Evolutionary conservation across 495 filamentous ascomycete species (phyloP).

Genomic region (Penicillium longicatenatum): DNA sequence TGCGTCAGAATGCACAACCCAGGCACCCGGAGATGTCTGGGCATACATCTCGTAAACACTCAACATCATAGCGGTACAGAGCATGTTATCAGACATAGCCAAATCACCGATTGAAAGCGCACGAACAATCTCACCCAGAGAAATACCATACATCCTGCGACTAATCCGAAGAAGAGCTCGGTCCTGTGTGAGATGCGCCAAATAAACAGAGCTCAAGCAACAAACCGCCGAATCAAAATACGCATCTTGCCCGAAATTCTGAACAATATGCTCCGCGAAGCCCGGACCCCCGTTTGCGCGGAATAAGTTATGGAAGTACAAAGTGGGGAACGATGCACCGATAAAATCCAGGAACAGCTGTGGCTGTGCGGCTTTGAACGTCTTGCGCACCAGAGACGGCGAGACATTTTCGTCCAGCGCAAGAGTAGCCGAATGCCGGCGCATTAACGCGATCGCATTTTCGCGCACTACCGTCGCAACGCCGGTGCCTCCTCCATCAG

Average conservation of each 20-base stretch:
- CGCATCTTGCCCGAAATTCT: slow-evolving; percentile 25
- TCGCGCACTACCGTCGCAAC: slow-evolving; percentile 28
- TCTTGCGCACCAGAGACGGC: slow-evolving; percentile 29
- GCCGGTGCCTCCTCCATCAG: slow-evolving; percentile 5
- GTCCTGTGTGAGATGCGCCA: slow-evolving; percentile 32
- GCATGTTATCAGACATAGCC: slow-evolving; percentile 34
- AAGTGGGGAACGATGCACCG: slow-evolving; percentile 33
- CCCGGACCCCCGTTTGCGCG: slow-evolving; percentile 28
- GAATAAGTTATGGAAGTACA: slow-evolving; percentile 36
- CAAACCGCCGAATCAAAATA: slow-evolving; percentile 34
- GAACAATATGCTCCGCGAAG: slow-evolving; percentile 28
- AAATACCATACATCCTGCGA: slow-evolving; percentile 33
- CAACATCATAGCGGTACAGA: slow-evolving; percentile 38
- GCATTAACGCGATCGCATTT: slow-evolving; percentile 32
- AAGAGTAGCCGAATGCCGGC: slow-evolving; percentile 17
- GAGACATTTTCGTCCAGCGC: slow-evolving; percentile 25
- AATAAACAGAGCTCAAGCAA: slow-evolving; percentile 34
- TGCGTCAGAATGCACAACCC: slow-evolving; percentile 36
- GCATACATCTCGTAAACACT: slow-evolving; percentile 42
- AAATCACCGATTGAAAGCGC: slow-evolving; percentile 25
- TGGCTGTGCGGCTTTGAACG: slow-evolving; percentile 25
- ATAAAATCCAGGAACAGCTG: slow-evolving; percentile 34
- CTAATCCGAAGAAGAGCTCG: slow-evolving; percentile 24
- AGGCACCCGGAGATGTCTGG: slow-evolving; percentile 31
- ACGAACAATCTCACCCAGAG: slow-evolving; percentile 25